Evolutionary conservation across 176 grass and related monocot genomes (phyloP).

Genomic region (Elaeis guineensis): DNA sequence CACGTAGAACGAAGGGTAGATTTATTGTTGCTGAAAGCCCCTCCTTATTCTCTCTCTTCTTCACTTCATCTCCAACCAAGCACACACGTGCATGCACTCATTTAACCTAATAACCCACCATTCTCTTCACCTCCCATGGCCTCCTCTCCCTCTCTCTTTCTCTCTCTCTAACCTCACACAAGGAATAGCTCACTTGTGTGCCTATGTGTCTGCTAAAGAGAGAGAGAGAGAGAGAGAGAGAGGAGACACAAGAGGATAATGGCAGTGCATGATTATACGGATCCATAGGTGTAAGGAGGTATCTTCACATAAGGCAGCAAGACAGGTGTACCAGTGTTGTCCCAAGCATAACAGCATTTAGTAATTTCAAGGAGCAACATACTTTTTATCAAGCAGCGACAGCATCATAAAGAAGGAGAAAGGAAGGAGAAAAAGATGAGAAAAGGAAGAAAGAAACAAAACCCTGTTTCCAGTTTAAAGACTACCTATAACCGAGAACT

Average conservation of each 20-base stretch:
- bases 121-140: not conserved
- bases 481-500: not conserved
- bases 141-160: too few species aligned
- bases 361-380: not conserved
- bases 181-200: conserved; percentile 4
- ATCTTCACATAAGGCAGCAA: conserved; percentile 8
- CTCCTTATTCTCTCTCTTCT: too few species aligned
- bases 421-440: not conserved
- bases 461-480: not conserved
- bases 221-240: too few species aligned
- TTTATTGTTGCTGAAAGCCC: too few species aligned
- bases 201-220: not conserved
- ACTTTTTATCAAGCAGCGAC: not conserved
- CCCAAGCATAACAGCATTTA: not conserved
- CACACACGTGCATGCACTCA: too few species aligned
- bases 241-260: not conserved
- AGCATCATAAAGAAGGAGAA: not conserved
- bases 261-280: conserved; percentile 1
- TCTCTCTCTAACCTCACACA: too few species aligned
- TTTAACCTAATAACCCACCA: too few species aligned
- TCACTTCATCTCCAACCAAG: too few species aligned
- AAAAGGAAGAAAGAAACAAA: not conserved
- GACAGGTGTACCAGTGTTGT: conserved; percentile 22
- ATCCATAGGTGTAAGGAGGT: conserved; percentile 5
- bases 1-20: too few species aligned